Base-by-base conservation (phyloP, 139 green algal genomes). In the Closterium sp. region DNA sequence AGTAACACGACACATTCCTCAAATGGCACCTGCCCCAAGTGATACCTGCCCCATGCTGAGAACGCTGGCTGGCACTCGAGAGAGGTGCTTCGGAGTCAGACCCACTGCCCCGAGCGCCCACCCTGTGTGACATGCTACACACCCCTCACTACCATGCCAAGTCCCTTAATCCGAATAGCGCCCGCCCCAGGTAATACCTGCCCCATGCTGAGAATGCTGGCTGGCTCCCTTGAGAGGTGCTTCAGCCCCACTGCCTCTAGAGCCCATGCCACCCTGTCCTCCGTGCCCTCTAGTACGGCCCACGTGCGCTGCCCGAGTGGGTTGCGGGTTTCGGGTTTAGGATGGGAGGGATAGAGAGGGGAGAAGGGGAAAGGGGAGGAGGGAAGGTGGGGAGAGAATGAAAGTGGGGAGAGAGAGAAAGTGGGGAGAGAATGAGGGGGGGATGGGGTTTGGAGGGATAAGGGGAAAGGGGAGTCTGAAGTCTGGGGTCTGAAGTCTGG, bases 21-120 rank as follows among this genome's bases (percentile, higher is more conserved):
- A 64, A 88, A 31, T n/a, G 8, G 76, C 76, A 31, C 28, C 25
- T 33, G 76, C 4, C 4, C 25, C 25, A 31, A 85, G 8, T n/a
- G 28, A 85, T 4, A 90, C 87, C 87, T 90, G 87, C 9, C 87
- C 87, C 32, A 90, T n/a, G 32, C 32, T 88, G 30, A 91, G 88
- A 64, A 91, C 30, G 38, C 25, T 31, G 6, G 66, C 88, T 89
- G 30, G 88, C 9, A 55, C 32, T 25, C 32, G 19, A 0, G 88
- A 64, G 1, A 55, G 33, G 21, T 31, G 31, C 25, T 30, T n/a
- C n/a, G n/a, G n/a, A n/a, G n/a, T 55, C 25, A 91, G 66, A 12
- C 88, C 88, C 0, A 91, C 66, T 23, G 32, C 25, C 33, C 90
- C 30, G 1, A 91, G 31, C 25, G 88, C 88, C 38, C 0, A 38